These are phyloP conservation scores for Candida germanica DNA, from an alignment of 805 yeast species.

Conservation along the genomic window DNA sequence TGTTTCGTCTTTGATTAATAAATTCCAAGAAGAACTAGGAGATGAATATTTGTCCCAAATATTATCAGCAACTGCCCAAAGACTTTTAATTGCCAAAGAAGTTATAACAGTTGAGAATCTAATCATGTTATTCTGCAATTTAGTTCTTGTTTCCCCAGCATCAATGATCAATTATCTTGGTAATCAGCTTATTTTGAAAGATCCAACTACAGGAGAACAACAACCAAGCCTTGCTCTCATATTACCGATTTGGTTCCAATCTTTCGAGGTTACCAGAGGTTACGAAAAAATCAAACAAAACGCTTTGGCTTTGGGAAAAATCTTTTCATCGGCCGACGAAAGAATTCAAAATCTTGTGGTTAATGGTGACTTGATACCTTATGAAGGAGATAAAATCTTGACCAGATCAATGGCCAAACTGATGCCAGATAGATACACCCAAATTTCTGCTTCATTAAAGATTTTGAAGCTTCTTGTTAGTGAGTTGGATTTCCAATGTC, in stretches of 20 bases:
- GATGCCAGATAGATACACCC: constrained; percentile 61
- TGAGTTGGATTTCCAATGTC: constrained; percentile 66
- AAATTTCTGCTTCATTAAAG: constrained; percentile 65
- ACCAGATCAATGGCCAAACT: constrained; percentile 81
- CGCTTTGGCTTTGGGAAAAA: constrained; percentile 66
- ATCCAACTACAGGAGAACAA: constrained; percentile 18
- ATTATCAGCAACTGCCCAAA: constrained; percentile 66
- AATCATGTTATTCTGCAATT: constrained; percentile 68
- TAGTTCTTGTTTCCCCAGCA: constrained; percentile 59
- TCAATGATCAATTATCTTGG: constrained; percentile 63
- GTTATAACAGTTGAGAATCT: constrained; percentile 75
- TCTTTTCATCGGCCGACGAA: constrained; percentile 58
- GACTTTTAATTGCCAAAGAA: constrained; percentile 65
- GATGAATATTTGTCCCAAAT: constrained; percentile 49
- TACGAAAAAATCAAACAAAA: constrained; percentile 64
- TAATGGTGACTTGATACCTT: constrained; percentile 73
- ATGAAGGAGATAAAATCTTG: constrained; percentile 60
- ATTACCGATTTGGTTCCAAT: constrained; percentile 76
- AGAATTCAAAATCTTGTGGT: constrained; percentile 54
- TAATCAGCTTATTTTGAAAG: constrained; percentile 23
- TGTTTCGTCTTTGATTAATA: constrained; percentile 56
- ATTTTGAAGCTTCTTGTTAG: constrained; percentile 66
- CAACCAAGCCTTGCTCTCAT: constrained; percentile 51
- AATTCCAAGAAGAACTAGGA: constrained; percentile 40
- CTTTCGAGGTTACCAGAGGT: constrained; percentile 80